phyloP scores from a whole-genome alignment of 2,329 filamentous ascomycete genomes.

The Biscogniauxia mediterranea region DNA sequence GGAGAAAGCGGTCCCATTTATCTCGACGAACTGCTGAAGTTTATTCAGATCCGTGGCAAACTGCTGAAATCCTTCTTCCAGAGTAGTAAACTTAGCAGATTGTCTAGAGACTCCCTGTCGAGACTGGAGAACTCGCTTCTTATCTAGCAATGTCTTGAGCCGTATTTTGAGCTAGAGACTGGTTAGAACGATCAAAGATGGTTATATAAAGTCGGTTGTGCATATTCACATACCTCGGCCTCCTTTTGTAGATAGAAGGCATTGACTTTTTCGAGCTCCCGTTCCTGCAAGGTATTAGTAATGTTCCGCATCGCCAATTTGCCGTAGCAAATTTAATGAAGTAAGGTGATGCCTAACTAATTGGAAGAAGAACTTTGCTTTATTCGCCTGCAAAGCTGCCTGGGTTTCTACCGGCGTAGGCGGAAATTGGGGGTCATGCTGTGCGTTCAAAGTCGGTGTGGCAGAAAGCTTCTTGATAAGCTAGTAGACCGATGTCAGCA shows the following conservation, averaged over 20 bases:
- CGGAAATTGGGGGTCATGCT: constrained; percentile 59
- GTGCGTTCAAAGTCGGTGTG: constrained; percentile 78
- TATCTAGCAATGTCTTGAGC: constrained; percentile 87
- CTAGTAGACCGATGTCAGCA: constrained; percentile 49
- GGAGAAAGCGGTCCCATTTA: constrained; percentile 96
- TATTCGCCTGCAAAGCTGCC: constrained; percentile 89
- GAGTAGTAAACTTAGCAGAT: constrained; percentile 88
- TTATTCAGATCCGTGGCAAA: constrained; percentile 97
- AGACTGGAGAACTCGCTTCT: constrained; percentile 87
- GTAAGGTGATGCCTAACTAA: constrained; percentile 58
- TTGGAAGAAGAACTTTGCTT: constrained; percentile 98
- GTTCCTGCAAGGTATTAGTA: constrained; percentile 65
- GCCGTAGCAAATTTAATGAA: background rate
- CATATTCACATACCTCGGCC: constrained; percentile 70
- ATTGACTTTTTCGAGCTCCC: constrained; percentile 98
- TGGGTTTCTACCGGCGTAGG: constrained; percentile 68
- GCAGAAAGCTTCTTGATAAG: constrained; percentile 98
- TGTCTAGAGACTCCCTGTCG: constrained; percentile 78
- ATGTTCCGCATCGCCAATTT: constrained; percentile 3
- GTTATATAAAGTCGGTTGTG: background rate
- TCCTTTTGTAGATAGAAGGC: constrained; percentile 97
- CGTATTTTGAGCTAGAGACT: constrained; percentile 77
- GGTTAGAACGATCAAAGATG: constrained; percentile 9
- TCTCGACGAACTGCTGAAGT: constrained; percentile 96
- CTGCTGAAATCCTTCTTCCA: constrained; percentile 96